phyloP scores from a whole-genome alignment of 805 yeast genomes.

The Wickerhamomyces queroliae region DNA sequence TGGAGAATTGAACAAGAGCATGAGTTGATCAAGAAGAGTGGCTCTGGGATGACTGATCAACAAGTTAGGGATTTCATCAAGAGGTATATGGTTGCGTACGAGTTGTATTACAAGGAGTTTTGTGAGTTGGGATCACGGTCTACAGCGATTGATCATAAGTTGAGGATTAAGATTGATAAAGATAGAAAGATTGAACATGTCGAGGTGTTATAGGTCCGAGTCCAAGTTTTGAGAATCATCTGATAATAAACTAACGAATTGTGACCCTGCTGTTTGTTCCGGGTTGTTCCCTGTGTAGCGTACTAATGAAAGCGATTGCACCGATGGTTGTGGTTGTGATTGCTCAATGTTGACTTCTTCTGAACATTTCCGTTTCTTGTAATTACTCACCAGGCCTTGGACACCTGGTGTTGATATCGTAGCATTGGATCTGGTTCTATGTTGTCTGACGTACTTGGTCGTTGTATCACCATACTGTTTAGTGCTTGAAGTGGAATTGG shows the following conservation, averaged over 20 bases:
- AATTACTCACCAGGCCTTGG: no score
- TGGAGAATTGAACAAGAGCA: constrained; percentile 79
- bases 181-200: constrained; percentile 9
- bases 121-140: constrained; percentile 22
- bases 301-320: background rate
- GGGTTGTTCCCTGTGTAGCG: no score
- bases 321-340: background rate
- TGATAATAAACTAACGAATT: constrained; percentile 3
- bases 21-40: constrained; percentile 42
- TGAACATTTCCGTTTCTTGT: no score
- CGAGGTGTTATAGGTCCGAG: background rate
- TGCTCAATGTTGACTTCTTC: background rate
- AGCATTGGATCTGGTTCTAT: background rate
- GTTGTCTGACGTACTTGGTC: no score
- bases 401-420: background rate
- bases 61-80: constrained; percentile 67
- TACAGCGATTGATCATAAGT: constrained; percentile 9
- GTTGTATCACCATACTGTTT: no score
- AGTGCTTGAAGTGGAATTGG: no score
- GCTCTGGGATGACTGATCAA: constrained; percentile 75
- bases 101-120: constrained; percentile 52
- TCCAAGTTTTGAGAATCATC: background rate
- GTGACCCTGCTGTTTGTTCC: background rate
- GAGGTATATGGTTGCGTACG: constrained; percentile 83
- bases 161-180: constrained; percentile 13